A percentile compares a stretch with the other conserved stretches of the same genome.
Evolutionary conservation across 768 basidiomycete genomes (phyloP).

Genomic region (Boletus rex-veris): DNA sequence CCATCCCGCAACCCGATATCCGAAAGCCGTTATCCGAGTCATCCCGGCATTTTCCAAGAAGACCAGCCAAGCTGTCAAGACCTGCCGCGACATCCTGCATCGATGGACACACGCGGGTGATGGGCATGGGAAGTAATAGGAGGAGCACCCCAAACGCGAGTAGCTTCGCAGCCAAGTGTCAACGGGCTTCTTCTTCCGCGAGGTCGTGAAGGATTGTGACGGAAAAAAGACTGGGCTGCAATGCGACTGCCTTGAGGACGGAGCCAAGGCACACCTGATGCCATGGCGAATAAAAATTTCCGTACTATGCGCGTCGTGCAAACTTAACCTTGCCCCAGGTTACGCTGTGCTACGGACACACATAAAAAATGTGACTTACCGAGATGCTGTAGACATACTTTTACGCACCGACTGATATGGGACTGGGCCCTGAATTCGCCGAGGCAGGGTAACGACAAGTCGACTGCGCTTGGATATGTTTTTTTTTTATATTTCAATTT

Average conservation of each 20-base stretch:
- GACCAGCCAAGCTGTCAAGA: neutral
- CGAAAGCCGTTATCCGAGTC: constrained; percentile 3
- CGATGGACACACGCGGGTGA: neutral
- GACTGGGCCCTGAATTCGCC: constrained; percentile 13
- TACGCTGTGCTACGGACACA: constrained; percentile 12
- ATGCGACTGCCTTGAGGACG: constrained; percentile 36
- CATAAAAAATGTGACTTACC: constrained; percentile 11
- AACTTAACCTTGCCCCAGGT: constrained; percentile 32
- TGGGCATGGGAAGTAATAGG: constrained; percentile 5
- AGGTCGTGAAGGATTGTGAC: constrained; percentile 21
- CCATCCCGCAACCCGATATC: constrained; percentile 7
- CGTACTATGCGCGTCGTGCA: constrained; percentile 25
- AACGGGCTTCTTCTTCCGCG: constrained; percentile 11
- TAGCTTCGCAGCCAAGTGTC: constrained; percentile 8
- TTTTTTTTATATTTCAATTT: neutral
- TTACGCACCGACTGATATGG: constrained; percentile 15
- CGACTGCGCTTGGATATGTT: neutral
- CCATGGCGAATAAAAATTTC: constrained; percentile 27
- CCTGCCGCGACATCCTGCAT: neutral
- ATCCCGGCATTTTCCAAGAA: constrained; percentile 16
- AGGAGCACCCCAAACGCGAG: constrained; percentile 12
- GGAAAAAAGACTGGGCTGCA: constrained; percentile 19
- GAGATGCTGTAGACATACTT: constrained; percentile 10
- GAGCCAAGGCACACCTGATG: constrained; percentile 25
- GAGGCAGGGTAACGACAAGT: neutral